These are phyloP conservation scores for Candida hungchunana DNA, from an alignment of 805 yeast genomes.

Conservation along the genomic window DNA sequence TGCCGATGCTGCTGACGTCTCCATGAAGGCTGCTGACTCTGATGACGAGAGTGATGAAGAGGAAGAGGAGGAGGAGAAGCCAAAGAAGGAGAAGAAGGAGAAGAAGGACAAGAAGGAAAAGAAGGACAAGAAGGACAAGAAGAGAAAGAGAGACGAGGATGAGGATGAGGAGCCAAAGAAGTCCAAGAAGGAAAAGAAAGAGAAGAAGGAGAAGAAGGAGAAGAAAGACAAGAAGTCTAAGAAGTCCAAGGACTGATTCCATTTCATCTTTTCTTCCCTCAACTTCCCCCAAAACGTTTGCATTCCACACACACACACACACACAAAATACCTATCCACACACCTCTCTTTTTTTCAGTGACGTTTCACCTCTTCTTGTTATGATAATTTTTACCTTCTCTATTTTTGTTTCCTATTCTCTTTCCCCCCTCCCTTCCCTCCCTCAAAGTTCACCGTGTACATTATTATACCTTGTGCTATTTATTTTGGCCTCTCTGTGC, in stretches of 20 bases:
- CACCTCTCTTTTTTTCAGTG: no score
- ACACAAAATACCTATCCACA: no score
- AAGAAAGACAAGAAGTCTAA: slow-evolving; percentile 1
- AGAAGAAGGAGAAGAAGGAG: slow-evolving; percentile 1
- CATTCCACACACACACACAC: slow-evolving; percentile 24
- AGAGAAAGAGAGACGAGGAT: background rate
- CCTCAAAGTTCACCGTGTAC: no score
- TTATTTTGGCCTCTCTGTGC: no score
- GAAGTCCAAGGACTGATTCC: no score
- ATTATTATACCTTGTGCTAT: no score
- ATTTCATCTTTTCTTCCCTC: no score
- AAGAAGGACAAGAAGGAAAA: background rate
- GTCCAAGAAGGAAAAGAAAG: background rate
- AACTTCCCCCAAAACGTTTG: no score
- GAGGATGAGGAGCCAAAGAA: background rate
- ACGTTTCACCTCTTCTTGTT: no score
- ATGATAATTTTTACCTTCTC: no score
- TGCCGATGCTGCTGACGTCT: slow-evolving; percentile 59
- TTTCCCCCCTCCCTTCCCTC: no score
- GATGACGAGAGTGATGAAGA: background rate
- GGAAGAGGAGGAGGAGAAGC: background rate
- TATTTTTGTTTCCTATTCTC: no score
- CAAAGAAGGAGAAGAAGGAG: background rate
- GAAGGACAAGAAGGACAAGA: background rate
- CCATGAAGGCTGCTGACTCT: slow-evolving; percentile 27